Percentiles rank a stretch among this genome's conserved stretches.
Conservation (phyloP, 768 basidiomycete species). For the Macrolepiota fuliginosa region DNA sequence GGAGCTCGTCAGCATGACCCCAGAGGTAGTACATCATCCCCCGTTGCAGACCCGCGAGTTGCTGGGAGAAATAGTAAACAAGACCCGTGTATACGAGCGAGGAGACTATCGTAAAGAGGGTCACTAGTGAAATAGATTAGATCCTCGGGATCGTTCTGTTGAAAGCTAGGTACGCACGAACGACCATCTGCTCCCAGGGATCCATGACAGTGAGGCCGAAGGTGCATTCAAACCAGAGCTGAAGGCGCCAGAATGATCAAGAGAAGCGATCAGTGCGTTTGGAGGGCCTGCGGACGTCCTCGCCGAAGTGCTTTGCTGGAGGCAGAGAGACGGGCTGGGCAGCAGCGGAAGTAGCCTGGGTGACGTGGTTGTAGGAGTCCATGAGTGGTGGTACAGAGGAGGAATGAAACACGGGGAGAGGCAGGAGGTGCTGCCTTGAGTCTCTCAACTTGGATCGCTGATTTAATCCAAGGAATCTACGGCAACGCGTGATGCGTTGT, state of each 20-base stretch:
- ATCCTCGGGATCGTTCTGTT: neutral
- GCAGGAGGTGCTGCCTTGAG: neutral
- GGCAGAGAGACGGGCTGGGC: neutral
- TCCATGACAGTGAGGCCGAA: slow-evolving; percentile 52
- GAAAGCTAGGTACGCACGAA: slow-evolving; percentile 26
- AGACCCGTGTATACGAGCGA: slow-evolving; percentile 39
- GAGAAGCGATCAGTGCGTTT: neutral
- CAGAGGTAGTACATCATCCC: slow-evolving; percentile 48
- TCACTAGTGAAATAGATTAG: slow-evolving; percentile 27
- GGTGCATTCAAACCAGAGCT: slow-evolving; percentile 54
- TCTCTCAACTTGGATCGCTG: neutral
- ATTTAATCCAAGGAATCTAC: too few species aligned
- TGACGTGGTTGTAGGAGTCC: neutral
- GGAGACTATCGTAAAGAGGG: slow-evolving; percentile 36
- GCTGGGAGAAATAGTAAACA: slow-evolving; percentile 44
- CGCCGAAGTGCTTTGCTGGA: slow-evolving; percentile 2
- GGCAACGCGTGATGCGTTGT: too few species aligned
- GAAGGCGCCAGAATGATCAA: slow-evolving; percentile 40
- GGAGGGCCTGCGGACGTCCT: slow-evolving; percentile 10
- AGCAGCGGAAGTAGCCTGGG: neutral
- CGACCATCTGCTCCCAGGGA: slow-evolving; percentile 50
- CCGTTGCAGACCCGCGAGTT: slow-evolving; percentile 38
- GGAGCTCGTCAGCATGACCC: slow-evolving; percentile 39
- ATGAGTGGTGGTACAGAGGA: neutral
- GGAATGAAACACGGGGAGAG: neutral